These are phyloP conservation scores for Phyllosticta citrichinensis DNA, from an alignment of 2,329 filamentous ascomycete species.

Conservation along the genomic window DNA sequence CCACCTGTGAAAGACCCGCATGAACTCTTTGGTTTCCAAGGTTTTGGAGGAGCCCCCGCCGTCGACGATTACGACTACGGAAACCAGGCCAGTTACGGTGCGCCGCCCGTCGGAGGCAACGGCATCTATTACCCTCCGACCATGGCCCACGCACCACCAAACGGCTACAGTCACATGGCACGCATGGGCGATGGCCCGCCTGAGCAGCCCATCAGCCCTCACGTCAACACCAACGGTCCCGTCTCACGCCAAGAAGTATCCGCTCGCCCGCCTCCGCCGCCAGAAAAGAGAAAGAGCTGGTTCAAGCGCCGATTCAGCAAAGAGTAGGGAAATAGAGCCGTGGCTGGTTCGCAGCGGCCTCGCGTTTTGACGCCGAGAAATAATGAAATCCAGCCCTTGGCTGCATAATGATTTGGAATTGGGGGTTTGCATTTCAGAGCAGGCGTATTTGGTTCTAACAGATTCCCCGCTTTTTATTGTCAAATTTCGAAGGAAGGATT, in stretches of 20 bases:
- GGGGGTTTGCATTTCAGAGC: not conserved
- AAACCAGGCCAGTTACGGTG: constrained; percentile 2
- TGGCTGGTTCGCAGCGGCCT: not conserved
- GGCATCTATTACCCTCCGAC: not conserved
- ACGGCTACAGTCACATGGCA: constrained; percentile 11
- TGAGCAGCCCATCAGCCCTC: not conserved
- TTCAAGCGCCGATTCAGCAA: constrained; percentile 74
- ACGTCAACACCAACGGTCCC: not conserved
- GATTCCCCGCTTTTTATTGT: not conserved
- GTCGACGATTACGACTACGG: constrained; percentile 28
- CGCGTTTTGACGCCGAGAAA: not conserved
- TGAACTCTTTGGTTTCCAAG: constrained; percentile 50
- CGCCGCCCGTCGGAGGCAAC: constrained; percentile 1
- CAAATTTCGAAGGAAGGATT: not conserved
- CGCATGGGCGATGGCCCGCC: constrained; percentile 12
- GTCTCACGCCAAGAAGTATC: not conserved
- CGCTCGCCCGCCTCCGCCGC: constrained; percentile 13
- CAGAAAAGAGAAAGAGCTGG: constrained; percentile 83
- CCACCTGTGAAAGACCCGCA: constrained; percentile 21
- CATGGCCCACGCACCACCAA: constrained; percentile 7
- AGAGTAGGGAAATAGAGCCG: constrained; percentile 22
- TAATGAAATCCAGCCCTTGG: not conserved
- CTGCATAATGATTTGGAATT: not conserved
- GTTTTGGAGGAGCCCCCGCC: constrained; percentile 36
- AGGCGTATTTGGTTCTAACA: not conserved